A percentile compares a stretch with the other conserved stretches of the same genome.
Evolutionary conservation across 1,284 basidiomycete genomes (phyloP).

Genomic region (Apiotrichum brassicae): DNA sequence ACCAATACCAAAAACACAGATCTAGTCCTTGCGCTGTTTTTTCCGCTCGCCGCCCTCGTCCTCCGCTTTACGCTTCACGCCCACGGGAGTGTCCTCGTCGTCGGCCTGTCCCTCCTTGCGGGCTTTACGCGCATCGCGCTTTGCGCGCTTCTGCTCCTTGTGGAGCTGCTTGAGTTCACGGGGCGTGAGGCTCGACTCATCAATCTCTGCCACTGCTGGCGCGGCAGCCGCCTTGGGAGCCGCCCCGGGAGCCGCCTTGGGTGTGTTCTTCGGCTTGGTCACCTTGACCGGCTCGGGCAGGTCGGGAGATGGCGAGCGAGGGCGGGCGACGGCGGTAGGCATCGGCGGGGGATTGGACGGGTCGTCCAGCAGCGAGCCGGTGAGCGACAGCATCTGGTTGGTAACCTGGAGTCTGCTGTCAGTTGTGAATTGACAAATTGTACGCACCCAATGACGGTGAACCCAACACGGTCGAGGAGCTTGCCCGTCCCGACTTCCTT

Average conservation of each 20-base stretch:
- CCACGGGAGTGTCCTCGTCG: conserved; percentile 11
- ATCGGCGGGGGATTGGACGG: conserved; percentile 67
- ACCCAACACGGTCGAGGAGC: conserved; percentile 66
- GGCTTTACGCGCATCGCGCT: conserved; percentile 38
- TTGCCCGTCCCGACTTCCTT: conserved; percentile 64
- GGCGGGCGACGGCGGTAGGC: conserved; percentile 14
- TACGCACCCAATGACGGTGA: conserved; percentile 82
- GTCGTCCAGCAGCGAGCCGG: conserved; percentile 79
- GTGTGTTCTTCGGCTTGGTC: not conserved
- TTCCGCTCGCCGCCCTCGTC: conserved; percentile 15
- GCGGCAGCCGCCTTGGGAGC: not conserved
- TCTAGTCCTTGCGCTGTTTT: conserved; percentile 28
- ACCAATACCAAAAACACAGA: not conserved
- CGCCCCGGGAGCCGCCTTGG: conserved; percentile 1
- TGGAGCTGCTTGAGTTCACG: conserved; percentile 38
- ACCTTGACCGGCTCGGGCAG: conserved; percentile 19
- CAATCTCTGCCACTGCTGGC: conserved; percentile 17
- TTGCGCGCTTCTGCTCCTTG: conserved; percentile 39
- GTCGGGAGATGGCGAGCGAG: conserved; percentile 25
- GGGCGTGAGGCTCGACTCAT: conserved; percentile 26
- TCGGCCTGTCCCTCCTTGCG: conserved; percentile 25
- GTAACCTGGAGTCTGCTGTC: conserved; percentile 71
- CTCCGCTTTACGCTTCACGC: conserved; percentile 40
- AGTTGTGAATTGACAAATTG: not conserved
- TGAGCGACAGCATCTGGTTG: conserved; percentile 89